Evolutionary conservation across 179 eudicot species (phyloP).

Genomic region (Drosera spatulata): DNA sequence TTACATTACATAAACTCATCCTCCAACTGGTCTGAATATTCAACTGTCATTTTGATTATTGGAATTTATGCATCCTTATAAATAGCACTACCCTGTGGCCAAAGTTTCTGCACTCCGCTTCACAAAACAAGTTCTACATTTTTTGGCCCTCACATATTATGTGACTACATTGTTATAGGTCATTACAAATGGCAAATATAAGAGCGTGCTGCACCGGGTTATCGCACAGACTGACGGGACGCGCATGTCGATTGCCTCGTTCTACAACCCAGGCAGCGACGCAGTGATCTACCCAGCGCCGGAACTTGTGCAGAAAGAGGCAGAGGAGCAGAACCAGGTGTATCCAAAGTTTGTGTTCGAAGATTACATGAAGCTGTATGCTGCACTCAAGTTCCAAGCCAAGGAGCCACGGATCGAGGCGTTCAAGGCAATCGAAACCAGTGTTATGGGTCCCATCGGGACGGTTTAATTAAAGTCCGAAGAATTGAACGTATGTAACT

Average conservation of each 20-base stretch:
- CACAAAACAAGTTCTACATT: too few relatives aligned
- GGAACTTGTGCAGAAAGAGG: constrained; percentile 6
- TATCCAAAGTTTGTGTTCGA: constrained; percentile 12
- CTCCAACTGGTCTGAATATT: too few relatives aligned
- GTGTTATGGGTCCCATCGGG: constrained; percentile 14
- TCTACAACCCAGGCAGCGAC: constrained; percentile 12
- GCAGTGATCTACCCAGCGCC: constrained; percentile 14
- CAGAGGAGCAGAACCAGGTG: constrained; percentile 5
- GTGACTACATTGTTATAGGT: neutral
- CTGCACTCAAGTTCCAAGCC: constrained; percentile 9
- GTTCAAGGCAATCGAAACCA: constrained; percentile 13
- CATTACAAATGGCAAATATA: constrained; percentile 11
- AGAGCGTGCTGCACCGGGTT: constrained; percentile 11
- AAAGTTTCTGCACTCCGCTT: too few relatives aligned
- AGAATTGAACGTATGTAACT: too few relatives aligned
- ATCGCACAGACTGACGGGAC: constrained; percentile 10
- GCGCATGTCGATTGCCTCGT: constrained; percentile 11
- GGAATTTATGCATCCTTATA: too few relatives aligned
- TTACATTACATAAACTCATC: too few relatives aligned
- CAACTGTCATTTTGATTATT: too few relatives aligned
- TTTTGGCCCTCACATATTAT: too few relatives aligned
- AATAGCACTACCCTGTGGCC: too few relatives aligned
- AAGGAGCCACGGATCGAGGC: constrained; percentile 15
- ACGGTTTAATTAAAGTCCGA: constrained; percentile 9
- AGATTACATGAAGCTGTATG: constrained; percentile 12